These are phyloP conservation scores for Linnemannia zychae DNA, from an alignment of 192 early-diverging fungal species.

Conservation along the genomic window DNA sequence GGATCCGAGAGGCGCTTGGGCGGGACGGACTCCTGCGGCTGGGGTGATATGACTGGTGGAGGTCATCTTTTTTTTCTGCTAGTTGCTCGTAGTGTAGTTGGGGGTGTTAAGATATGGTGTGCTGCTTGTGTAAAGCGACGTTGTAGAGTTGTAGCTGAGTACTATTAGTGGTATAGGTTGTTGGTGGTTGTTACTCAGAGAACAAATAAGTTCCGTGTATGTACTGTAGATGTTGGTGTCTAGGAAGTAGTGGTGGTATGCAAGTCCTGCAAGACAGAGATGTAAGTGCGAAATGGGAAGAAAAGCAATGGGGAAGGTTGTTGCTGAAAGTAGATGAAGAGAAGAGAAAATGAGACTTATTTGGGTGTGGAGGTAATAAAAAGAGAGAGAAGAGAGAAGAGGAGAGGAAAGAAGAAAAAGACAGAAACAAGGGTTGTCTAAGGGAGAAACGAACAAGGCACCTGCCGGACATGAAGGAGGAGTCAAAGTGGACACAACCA, in stretches of 20 bases:
- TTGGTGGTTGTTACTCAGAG: not conserved
- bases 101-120: not conserved
- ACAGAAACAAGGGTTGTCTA: not conserved
- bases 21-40: slow-evolving; percentile 34
- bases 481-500: not conserved
- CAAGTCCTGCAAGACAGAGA: not conserved
- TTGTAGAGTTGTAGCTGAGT: not conserved
- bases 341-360: not conserved
- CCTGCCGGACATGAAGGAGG: not conserved
- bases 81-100: not conserved
- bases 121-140: no score
- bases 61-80: not conserved
- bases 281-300: not conserved
- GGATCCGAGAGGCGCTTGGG: slow-evolving; percentile 69
- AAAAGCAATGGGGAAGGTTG: not conserved
- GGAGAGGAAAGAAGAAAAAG: not conserved
- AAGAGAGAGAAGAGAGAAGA: not conserved
- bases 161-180: not conserved
- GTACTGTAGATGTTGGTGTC: not conserved
- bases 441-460: not conserved
- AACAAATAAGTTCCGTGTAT: not conserved
- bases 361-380: not conserved
- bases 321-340: not conserved
- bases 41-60: slow-evolving; percentile 42
- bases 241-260: not conserved